Evolutionary conservation across 371 early-diverging fungal genomes (phyloP).

Genomic region (Mortierella sp.): DNA sequence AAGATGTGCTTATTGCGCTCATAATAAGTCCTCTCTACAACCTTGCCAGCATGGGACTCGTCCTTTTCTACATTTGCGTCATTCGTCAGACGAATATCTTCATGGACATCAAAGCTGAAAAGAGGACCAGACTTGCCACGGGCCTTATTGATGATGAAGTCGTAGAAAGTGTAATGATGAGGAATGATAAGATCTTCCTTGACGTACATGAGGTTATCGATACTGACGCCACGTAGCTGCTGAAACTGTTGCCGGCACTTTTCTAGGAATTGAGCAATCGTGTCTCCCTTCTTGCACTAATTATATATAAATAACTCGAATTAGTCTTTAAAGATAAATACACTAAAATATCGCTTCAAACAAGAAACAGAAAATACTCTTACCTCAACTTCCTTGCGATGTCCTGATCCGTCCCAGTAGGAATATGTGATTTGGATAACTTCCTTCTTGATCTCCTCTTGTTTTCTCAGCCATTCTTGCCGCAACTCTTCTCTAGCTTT

Average conservation of each 20-base stretch:
- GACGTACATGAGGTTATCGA: constrained; percentile 91
- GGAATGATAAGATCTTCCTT: constrained; percentile 98
- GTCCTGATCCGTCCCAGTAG: constrained; percentile 97
- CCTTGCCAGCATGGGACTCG: constrained; percentile 96
- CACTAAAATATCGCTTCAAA: too few species aligned
- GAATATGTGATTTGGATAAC: constrained; percentile 88
- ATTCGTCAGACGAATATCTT: constrained; percentile 89
- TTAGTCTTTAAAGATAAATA: too few species aligned
- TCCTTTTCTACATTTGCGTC: constrained; percentile 93
- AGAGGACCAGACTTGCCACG: constrained; percentile 97
- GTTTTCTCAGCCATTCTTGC: constrained; percentile 83
- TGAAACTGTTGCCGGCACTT: constrained; percentile 85
- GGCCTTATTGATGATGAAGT: constrained; percentile 95
- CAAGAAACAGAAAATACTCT: too few species aligned
- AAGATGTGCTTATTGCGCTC: constrained; percentile 97
- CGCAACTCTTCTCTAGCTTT: constrained; percentile 80
- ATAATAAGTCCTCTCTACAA: constrained; percentile 94
- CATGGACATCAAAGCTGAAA: constrained; percentile 94
- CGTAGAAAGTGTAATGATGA: constrained; percentile 96
- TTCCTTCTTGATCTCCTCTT: constrained; percentile 87
- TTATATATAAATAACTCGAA: too few species aligned
- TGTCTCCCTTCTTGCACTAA: constrained; percentile 91
- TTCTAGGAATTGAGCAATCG: constrained; percentile 89
- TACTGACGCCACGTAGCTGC: constrained; percentile 84
- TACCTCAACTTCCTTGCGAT: constrained; percentile 86